Conservation (phyloP, 768 basidiomycete species). For the Lactarius pseudohatsudake region DNA sequence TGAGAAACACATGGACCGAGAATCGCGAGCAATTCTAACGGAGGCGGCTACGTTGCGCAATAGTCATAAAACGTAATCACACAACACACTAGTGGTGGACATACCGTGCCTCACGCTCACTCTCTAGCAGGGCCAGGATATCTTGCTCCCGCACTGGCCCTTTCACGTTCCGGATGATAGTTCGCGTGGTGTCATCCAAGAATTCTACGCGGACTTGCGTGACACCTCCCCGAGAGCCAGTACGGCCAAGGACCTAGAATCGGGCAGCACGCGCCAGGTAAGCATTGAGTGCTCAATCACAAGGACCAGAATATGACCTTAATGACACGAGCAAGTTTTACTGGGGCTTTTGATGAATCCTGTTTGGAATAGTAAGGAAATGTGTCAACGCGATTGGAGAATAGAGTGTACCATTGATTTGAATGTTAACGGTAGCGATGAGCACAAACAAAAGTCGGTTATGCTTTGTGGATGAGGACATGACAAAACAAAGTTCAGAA, state of each 20-base stretch:
- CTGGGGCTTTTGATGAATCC: conserved; percentile 88
- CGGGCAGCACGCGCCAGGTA: conserved; percentile 25
- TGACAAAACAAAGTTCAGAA: conserved; percentile 17
- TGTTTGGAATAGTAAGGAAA: conserved; percentile 36
- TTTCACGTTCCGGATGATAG: conserved; percentile 99
- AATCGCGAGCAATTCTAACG: conserved; percentile 30
- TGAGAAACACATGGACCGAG: conserved; percentile 9
- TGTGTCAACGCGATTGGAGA: neutral
- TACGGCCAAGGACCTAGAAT: conserved; percentile 89
- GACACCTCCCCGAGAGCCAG: conserved; percentile 98
- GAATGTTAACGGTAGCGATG: conserved; percentile 19
- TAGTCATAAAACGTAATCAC: conserved; percentile 2
- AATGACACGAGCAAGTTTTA: conserved; percentile 97
- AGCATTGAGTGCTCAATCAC: neutral
- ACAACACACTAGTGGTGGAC: conserved; percentile 37
- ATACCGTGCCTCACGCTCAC: conserved; percentile 98
- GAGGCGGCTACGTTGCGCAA: conserved; percentile 34
- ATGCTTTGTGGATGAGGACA: neutral
- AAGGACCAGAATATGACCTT: conserved; percentile 55
- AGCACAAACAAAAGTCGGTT: neutral
- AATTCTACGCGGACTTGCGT: conserved; percentile 99
- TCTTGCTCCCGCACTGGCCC: conserved; percentile 96
- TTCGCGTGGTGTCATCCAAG: conserved; percentile 94
- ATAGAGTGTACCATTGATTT: conserved; percentile 35
- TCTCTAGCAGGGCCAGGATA: conserved; percentile 94